Percentiles rank a stretch among this genome's conserved stretches.
phyloP scores from a whole-genome alignment of 2,329 filamentous ascomycete genomes.

The Aphanocladium album region DNA sequence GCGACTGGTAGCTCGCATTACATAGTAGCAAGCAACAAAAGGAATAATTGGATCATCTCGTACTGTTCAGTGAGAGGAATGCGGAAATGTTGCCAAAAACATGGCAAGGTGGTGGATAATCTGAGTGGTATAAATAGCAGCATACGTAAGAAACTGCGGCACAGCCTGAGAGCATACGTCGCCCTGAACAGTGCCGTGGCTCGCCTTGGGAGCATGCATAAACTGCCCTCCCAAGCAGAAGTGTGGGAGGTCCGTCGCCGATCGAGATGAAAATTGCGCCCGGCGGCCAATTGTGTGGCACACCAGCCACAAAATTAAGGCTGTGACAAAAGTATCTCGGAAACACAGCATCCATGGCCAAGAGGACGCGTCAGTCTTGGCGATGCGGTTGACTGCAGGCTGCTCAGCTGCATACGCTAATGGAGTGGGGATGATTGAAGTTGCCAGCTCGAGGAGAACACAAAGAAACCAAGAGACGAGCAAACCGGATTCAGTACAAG shows the following conservation, averaged over 20 bases:
- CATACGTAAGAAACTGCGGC: neutral
- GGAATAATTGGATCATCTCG: no score
- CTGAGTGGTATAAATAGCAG: neutral
- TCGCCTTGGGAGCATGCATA: neutral
- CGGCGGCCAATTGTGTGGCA: neutral
- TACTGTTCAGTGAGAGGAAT: neutral
- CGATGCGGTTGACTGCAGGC: neutral
- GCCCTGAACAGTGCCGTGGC: neutral
- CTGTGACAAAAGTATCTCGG: neutral
- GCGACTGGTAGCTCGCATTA: conserved; percentile 54
- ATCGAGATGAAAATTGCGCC: conserved; percentile 2
- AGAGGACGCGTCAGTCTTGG: conserved; percentile 1
- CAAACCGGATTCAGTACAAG: no score
- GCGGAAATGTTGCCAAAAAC: neutral
- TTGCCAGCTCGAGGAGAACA: neutral
- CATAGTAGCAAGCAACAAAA: neutral
- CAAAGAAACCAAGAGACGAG: neutral
- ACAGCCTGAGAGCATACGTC: neutral
- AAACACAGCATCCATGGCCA: neutral
- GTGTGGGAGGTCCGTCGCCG: neutral
- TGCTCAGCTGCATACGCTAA: neutral
- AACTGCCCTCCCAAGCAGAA: neutral
- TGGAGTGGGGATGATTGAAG: neutral
- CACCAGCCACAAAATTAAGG: neutral
- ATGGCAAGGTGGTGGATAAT: neutral